phyloP scores from a whole-genome alignment of 139 green algal species.

The Gonium pectorale region DNA sequence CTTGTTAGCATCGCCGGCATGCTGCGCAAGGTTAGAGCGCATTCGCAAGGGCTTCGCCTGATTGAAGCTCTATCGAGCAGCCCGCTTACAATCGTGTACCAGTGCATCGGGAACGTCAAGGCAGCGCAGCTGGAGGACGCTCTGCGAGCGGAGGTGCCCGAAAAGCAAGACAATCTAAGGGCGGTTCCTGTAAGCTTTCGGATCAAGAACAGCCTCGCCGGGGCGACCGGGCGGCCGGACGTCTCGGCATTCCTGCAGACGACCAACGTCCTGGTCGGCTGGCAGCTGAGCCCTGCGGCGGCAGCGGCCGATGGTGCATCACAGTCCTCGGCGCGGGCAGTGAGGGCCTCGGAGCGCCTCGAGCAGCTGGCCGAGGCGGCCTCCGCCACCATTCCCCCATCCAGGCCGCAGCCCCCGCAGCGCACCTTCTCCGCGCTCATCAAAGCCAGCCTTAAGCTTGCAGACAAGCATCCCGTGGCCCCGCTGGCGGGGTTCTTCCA shows the following conservation, averaged over 20 bases:
- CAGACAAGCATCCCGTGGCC: constrained; percentile 6
- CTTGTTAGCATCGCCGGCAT: background rate
- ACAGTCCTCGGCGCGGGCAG: background rate
- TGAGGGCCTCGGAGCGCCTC: background rate
- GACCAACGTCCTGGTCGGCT: constrained; percentile 34
- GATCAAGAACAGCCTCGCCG: constrained; percentile 37
- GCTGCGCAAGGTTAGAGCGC: background rate
- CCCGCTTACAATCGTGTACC: constrained; percentile 31
- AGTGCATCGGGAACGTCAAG: constrained; percentile 47
- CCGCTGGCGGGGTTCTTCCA: constrained; percentile 39
- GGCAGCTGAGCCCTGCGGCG: background rate
- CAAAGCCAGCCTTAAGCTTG: constrained; percentile 2
- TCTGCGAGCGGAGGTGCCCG: background rate
- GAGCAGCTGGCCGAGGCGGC: background rate
- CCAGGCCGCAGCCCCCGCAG: constrained; percentile 12
- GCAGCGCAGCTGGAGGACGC: constrained; percentile 32
- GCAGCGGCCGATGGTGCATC: background rate
- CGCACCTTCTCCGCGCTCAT: constrained; percentile 9
- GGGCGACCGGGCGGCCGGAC: constrained; percentile 13
- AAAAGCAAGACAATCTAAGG: background rate
- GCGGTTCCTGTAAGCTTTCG: constrained; percentile 34
- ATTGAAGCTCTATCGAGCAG: constrained; percentile 23
- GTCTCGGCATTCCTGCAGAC: constrained; percentile 17
- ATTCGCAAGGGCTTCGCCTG: background rate
- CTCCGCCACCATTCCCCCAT: background rate